Evolutionary conservation across 129 eudicot species (phyloP), one percentile per base, ranked within the genome.

Genomic region (Ambrosia artemisiifolia): DNA sequence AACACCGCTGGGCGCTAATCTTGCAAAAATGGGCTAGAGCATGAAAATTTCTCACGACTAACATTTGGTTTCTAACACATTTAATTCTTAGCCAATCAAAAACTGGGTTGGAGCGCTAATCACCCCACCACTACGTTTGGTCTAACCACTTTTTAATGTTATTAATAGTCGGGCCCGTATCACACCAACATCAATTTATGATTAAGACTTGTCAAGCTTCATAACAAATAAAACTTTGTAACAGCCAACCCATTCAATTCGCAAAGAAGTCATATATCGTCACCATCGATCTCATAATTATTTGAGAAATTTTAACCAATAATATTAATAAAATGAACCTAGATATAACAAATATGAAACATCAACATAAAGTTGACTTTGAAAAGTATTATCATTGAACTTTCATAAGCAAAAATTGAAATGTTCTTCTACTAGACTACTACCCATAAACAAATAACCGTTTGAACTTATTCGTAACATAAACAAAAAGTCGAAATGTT

Each of bases 261-360:
- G 36, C 56, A 12, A 44, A 44, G 7, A 46, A 66, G 11, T 69
- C 74, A 51, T 69, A 69, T 69, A n/a, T n/a, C n/a, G n/a, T n/a
- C n/a, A n/a, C n/a, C n/a, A n/a, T n/a, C n/a, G n/a, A n/a, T n/a
- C n/a, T n/a, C 28, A 55, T 33, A 38, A 71, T 10, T 20, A 61
- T 44, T 4, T 44, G 20, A 56, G 75, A 9, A 34, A 47, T 50
- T 13, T 16, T 14, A n/a, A 68, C 48, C 73, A 30, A 49, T 42
- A 68, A 7, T 68, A 30, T 10, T 11, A 32, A 10, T 18, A 36
- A 16, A 13, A 6, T 13, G 20, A 33, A 19, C 20, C 65, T 24
- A 70, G 38, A 38, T 38, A 28, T 38, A 28, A 56, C 55, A 20
- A n/a, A 40, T 3, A 7, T 55, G 66, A 55, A 40, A 40, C 56